Evolutionary conservation across 1,139 yeast genomes (phyloP).

Genomic region (Taphrina communis): DNA sequence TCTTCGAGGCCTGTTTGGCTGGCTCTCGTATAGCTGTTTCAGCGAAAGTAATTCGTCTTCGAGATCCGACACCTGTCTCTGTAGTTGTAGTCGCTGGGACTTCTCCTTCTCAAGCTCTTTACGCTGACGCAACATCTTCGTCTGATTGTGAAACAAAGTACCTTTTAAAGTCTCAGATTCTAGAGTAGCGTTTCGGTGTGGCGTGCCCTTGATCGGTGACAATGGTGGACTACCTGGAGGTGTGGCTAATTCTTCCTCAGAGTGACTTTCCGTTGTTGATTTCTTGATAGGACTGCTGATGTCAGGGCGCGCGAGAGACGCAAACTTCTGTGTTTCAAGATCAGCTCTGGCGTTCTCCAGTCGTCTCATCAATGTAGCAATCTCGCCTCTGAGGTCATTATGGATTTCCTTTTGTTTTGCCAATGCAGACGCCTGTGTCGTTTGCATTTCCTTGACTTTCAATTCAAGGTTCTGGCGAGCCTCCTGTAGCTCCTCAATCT

Average conservation of each 20-base stretch:
- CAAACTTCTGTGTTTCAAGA: constrained; percentile 23
- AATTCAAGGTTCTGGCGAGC: constrained; percentile 1
- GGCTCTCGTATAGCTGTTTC: constrained; percentile 26
- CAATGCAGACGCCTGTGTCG: constrained; percentile 10
- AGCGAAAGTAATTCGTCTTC: constrained; percentile 46
- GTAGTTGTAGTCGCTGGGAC: constrained; percentile 52
- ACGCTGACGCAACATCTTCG: constrained; percentile 50
- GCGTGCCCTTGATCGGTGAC: constrained; percentile 57
- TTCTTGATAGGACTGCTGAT: constrained; percentile 29
- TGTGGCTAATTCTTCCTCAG: constrained; percentile 44
- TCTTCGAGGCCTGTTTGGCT: constrained; percentile 19
- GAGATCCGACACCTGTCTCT: constrained; percentile 48
- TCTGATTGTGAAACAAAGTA: constrained; percentile 69
- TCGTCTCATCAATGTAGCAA: constrained; percentile 7
- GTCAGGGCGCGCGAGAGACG: constrained; percentile 1
- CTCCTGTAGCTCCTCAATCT: constrained; percentile 12
- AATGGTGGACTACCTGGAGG: constrained; percentile 51
- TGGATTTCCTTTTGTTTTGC: constrained; percentile 18
- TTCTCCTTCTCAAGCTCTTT: constrained; percentile 51
- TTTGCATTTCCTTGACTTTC: constrained; percentile 5
- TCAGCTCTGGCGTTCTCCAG: constrained; percentile 24
- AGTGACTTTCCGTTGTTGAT: constrained; percentile 44
- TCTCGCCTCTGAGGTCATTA: constrained; percentile 21
- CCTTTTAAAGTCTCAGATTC: constrained; percentile 73
- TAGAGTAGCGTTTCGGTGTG: constrained; percentile 60